phyloP scores from a whole-genome alignment of 495 filamentous ascomycete genomes.

The Gamarada debralockiae region DNA sequence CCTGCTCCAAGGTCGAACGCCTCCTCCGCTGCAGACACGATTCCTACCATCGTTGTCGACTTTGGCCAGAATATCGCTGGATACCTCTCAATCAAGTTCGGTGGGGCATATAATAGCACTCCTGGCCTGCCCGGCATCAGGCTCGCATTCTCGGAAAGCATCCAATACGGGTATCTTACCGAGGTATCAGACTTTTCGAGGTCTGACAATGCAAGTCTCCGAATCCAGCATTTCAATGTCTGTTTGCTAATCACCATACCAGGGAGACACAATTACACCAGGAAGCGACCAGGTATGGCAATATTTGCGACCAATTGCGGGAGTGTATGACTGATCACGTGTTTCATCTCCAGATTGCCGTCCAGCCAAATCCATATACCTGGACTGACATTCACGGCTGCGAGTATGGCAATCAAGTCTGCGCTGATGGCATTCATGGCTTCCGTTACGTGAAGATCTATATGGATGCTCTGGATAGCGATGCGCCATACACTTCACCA shows the following conservation, averaged over 20 bases:
- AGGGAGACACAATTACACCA: constrained; percentile 32
- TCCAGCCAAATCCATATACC: constrained; percentile 30
- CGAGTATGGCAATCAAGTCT: constrained; percentile 32
- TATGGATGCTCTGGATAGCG: constrained; percentile 34
- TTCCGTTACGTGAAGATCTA: constrained; percentile 44
- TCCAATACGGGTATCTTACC: constrained; percentile 32
- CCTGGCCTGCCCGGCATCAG: constrained; percentile 33
- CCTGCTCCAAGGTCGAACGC: constrained; percentile 1
- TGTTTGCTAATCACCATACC: not conserved
- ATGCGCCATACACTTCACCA: constrained; percentile 36
- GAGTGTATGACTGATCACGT: constrained; percentile 4
- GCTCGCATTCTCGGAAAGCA: constrained; percentile 42
- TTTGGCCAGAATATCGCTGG: constrained; percentile 44
- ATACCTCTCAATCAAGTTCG: constrained; percentile 26
- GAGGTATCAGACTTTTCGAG: constrained; percentile 40
- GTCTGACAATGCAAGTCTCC: constrained; percentile 33
- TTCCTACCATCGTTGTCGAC: constrained; percentile 33
- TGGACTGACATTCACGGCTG: constrained; percentile 41
- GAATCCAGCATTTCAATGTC: not conserved
- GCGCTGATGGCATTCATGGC: constrained; percentile 43
- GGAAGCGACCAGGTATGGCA: constrained; percentile 35
- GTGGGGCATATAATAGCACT: constrained; percentile 23
- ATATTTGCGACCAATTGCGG: not conserved
- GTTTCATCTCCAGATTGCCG: constrained; percentile 31
- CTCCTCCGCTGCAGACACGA: constrained; percentile 3